Base-by-base conservation (phyloP, 768 basidiomycete genomes). In the Pleurotus salmoneostramineus region DNA sequence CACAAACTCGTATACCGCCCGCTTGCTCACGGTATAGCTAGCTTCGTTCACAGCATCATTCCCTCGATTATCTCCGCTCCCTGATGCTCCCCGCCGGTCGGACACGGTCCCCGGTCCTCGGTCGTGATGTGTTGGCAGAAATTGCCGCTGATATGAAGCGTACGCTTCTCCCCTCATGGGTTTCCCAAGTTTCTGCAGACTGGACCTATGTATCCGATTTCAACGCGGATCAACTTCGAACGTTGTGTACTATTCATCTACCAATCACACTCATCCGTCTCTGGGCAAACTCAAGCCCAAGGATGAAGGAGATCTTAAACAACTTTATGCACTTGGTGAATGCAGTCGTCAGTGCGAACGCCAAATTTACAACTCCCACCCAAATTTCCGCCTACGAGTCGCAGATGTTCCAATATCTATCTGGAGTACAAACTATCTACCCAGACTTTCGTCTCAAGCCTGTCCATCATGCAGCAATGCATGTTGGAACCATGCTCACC, bases 291-390 rank as follows among this genome's bases (percentile, higher is more conserved):
- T 50, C 58, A 6, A 46, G 34, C 35, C 61, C 56, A 6, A 51
- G 67, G 12, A 61, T 62, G 33, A 48, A 55, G 31, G 51, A 66
- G 10, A 46, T 71, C 17, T 62, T 73, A 11, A 36, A 50, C 2
- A 64, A 71, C 48, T 73, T 66, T 50, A 67, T 72, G 62, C 56
- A 72, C 14, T 60, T 71, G 34, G 69, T 71, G 4, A 59, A 49
- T 21, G 68, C 67, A 1, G 60, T 68, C 11, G 54, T 57, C 1
- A 62, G 66, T 42, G 64, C 63, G 2, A 67, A 63, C 21, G 57
- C 66, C 50, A 63, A 65, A 2, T 21, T 56, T 1, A 59, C 62
- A n/a, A 65, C 68, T 8, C 15, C 36, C 6, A 21, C 36, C 6
- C 67, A 69, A 15, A 60, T 65, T n/a, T 31, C 55, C 3, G 59